Evolutionary conservation across 2,329 filamentous ascomycete species (phyloP), one percentile per base, ranked within the genome.

Genomic region (Elsinoe perseae): DNA sequence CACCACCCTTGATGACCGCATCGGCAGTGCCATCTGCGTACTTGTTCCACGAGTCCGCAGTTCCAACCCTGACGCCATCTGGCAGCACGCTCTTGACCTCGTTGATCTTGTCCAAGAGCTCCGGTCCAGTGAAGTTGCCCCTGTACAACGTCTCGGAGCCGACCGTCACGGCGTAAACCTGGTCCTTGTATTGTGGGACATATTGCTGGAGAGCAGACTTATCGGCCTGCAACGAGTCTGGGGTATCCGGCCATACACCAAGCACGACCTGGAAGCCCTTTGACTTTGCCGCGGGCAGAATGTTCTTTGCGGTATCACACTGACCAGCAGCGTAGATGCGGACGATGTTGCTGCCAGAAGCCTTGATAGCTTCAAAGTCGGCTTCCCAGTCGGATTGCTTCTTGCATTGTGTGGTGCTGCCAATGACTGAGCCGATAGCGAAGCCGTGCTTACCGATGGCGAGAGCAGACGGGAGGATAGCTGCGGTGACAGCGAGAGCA

Each of bases 31-130:
- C 84, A 66, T 87, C 84, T 46, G 79, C 76, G 65, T 77, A 84
- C 70, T 85, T 86, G 73, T 87, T 87, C 85, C 85, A 88, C 66
- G 77, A 82, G 70, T 88, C 85, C 6, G 84, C 85, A 9, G 82
- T 86, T 52, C 85, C 84, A 43, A 86, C 75, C 62, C 77, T 80
- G 63, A 82, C 73, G 36, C 71, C 71, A 23, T 67, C 68, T 62
- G 78, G 75, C 66, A 84, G 67, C 28, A 78, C 72, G 38, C 72
- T 67, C 72, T 82, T 80, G 60, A 86, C 79, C 52, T 81, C 75
- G 58, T 78, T 72, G 69, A 88, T 85, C 69, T 83, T 83, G 57
- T 70, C 71, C 53, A 82, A 69, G 50, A 88, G 78, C 63, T 82
- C 67, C 6, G 75, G 66, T 48, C 80, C 83, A 8, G 79, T 84